Conservation (phyloP, 163 green algal species). For the Chloroidium sp. region DNA sequence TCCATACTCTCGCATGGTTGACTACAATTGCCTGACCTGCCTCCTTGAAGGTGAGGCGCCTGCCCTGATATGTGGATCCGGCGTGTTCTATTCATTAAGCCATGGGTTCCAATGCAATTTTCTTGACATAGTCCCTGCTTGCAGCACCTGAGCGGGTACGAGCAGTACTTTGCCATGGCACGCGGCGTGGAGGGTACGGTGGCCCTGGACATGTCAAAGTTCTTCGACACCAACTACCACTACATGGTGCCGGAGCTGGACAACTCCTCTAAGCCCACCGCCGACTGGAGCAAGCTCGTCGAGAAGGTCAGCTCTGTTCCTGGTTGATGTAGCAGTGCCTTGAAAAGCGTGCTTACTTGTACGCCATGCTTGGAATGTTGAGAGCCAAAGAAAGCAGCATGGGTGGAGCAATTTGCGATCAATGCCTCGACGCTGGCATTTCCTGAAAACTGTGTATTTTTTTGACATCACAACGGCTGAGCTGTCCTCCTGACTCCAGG, state of each 20-base stretch:
- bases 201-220: constrained; percentile 88
- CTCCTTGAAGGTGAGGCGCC: no score
- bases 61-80: no score
- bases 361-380: no score
- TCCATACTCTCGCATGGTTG: no score
- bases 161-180: constrained; percentile 84
- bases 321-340: not conserved
- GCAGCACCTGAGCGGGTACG: constrained; percentile 41
- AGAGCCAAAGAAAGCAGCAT: no score
- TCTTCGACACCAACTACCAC: constrained; percentile 90
- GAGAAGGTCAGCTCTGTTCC: constrained; percentile 33
- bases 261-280: constrained; percentile 23
- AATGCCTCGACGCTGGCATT: no score
- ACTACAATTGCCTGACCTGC: no score
- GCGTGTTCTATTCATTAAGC: no score
- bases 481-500: constrained; percentile 6
- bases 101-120: not conserved
- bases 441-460: no score
- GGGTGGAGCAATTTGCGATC: no score
- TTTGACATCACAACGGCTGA: no score
- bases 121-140: not conserved
- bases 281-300: constrained; percentile 50
- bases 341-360: no score
- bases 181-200: constrained; percentile 40
- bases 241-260: constrained; percentile 73